Evolutionary conservation across 371 early-diverging fungal genomes (phyloP).

Genomic region (Neoconidiobolus thromboides): DNA sequence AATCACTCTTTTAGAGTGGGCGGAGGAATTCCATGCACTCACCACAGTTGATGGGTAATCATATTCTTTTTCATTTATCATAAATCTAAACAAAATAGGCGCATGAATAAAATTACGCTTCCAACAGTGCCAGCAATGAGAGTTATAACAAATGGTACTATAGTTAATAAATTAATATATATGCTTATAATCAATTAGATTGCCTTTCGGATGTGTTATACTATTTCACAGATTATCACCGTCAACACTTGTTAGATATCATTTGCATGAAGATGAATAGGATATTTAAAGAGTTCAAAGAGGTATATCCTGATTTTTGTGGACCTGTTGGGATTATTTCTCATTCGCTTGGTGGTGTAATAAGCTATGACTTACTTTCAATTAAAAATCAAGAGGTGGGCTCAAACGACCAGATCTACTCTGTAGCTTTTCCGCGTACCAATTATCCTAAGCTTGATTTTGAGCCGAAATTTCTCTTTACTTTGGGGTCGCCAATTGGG

Average conservation of each 20-base stretch:
- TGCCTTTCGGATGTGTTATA: slow-evolving; percentile 8
- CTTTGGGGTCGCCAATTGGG: slow-evolving; percentile 21
- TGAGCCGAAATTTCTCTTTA: slow-evolving; percentile 16
- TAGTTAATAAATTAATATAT: slow-evolving; percentile 66
- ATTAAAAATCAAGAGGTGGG: neutral
- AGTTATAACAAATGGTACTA: slow-evolving; percentile 47
- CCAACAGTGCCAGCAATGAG: slow-evolving; percentile 6
- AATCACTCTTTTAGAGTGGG: neutral
- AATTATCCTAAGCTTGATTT: slow-evolving; percentile 17
- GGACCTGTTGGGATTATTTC: slow-evolving; percentile 19
- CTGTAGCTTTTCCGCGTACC: neutral
- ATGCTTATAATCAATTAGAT: slow-evolving; percentile 41
- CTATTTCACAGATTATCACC: slow-evolving; percentile 11
- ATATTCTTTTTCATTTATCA: neutral
- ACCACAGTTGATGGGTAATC: slow-evolving; percentile 5
- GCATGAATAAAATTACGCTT: slow-evolving; percentile 4
- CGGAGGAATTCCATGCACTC: slow-evolving; percentile 3
- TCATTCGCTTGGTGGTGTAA: slow-evolving; percentile 25
- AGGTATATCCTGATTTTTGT: slow-evolving; percentile 16
- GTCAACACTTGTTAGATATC: slow-evolving; percentile 16
- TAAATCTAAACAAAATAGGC: neutral
- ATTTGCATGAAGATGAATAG: slow-evolving; percentile 18
- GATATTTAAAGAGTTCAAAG: slow-evolving; percentile 13
- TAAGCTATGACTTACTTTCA: slow-evolving; percentile 19
- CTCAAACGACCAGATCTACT: neutral